These are phyloP conservation scores for Carallia brachiata DNA, from an alignment of 345 rosid species.

Conservation along the genomic window DNA sequence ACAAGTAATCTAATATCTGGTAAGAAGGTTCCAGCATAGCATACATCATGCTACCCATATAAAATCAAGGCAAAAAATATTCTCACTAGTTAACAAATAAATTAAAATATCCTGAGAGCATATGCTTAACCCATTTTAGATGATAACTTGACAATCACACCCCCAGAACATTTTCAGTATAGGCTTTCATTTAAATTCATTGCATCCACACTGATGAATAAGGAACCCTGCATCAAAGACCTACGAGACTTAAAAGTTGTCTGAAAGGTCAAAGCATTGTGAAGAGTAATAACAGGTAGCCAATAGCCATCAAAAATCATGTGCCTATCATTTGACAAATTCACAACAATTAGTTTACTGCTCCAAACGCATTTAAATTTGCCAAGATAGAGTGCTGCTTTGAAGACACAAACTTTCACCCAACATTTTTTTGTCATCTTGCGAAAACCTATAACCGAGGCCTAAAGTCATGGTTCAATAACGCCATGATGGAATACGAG, in stretches of 20 bases:
- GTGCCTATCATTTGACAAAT: neutral
- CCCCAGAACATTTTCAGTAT: neutral
- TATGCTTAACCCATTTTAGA: neutral
- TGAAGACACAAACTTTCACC: too few relatives aligned
- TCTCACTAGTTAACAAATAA: too few relatives aligned
- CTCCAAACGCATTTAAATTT: neutral
- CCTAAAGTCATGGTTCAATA: too few relatives aligned
- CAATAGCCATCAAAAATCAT: neutral
- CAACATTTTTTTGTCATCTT: too few relatives aligned
- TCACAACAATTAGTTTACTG: neutral
- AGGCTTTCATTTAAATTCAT: neutral
- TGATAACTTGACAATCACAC: neutral
- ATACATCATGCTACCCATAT: too few relatives aligned
- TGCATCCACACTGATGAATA: neutral
- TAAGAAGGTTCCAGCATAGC: too few relatives aligned
- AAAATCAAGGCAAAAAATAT: too few relatives aligned
- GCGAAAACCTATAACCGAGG: too few relatives aligned
- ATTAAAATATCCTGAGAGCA: neutral
- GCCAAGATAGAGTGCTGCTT: neutral
- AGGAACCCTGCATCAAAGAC: neutral
- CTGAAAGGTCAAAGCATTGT: conserved; percentile 1
- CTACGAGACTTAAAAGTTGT: neutral
- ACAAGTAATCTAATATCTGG: too few relatives aligned
- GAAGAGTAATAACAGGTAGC: neutral
- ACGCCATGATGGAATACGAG: neutral